Conservation (phyloP, 1,284 basidiomycete genomes). For the Cryptococcus sp. region DNA sequence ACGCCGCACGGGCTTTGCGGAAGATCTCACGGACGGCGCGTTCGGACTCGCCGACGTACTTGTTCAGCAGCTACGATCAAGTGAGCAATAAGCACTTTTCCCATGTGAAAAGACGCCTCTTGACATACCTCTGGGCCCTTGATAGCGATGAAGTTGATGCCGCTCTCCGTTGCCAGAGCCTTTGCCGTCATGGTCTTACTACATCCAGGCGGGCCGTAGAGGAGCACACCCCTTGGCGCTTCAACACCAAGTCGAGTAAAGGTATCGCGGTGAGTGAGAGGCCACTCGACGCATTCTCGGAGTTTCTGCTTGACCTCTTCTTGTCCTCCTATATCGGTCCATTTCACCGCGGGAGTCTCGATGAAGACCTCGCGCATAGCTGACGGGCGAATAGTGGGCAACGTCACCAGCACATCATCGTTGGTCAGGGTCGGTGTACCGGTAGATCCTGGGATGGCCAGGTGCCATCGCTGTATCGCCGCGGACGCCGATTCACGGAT, state of each 20-base stretch:
- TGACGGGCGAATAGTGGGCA: constrained; percentile 82
- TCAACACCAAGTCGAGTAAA: constrained; percentile 85
- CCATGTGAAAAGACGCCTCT: not conserved
- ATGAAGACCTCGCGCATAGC: constrained; percentile 92
- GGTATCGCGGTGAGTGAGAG: constrained; percentile 77
- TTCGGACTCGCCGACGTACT: constrained; percentile 97
- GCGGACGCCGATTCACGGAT: constrained; percentile 89
- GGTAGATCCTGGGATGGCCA: constrained; percentile 22
- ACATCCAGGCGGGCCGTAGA: constrained; percentile 97
- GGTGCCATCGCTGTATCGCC: constrained; percentile 81
- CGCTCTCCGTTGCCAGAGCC: constrained; percentile 91
- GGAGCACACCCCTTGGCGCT: constrained; percentile 84
- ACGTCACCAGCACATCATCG: constrained; percentile 69
- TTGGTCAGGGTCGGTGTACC: constrained; percentile 58
- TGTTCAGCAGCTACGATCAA: constrained; percentile 75
- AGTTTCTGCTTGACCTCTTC: constrained; percentile 75
- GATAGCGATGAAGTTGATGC: constrained; percentile 96
- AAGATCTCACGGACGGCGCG: constrained; percentile 93
- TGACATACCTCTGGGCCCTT: constrained; percentile 86
- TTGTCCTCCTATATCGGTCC: constrained; percentile 89
- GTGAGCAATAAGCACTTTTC: not conserved
- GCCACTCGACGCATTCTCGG: constrained; percentile 92
- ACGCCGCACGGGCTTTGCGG: constrained; percentile 86
- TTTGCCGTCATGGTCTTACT: constrained; percentile 94
- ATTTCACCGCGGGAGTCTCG: constrained; percentile 79